Base-by-base conservation (phyloP, 176 grass and related monocot genomes). In the Saccharum spontaneum region DNA sequence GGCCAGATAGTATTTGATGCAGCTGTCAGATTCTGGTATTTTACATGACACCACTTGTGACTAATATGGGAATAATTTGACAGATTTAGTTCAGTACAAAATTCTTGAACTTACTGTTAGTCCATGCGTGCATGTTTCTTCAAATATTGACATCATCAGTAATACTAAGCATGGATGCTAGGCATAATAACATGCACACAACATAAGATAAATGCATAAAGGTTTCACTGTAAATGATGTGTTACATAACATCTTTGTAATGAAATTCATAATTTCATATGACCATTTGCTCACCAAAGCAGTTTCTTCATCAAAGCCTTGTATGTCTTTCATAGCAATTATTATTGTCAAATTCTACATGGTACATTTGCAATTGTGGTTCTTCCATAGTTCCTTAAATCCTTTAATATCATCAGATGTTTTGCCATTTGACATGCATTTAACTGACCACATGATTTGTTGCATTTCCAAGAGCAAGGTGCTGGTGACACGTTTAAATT, bases 211-310 rank as follows among this genome's bases (percentile, higher is more conserved):
- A 43, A 28, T 79, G 16, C 22, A 78, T 68, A 55, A 50, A 39
- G 50, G 10, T 50, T 68, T 52, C 7, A 6, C 12, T 75, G 37
- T 75, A 57, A 73, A 75, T 74, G 30, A 75, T 73, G 61, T 68
- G 26, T 66, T 38, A 75, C 60, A 28, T 89, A 49, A n/a, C 30
- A 85, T 75, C 46, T 80, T 75, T n/a, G 13, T 40, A 83, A 78
- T 39, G 17, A 52, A 83, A 83, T 49, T 60, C 39, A 39, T 40
- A 52, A 83, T 78, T 49, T 60, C 39, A 39, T 40, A 70, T 11
- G 31, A 85, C 46, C 11, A 76, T 38, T 76, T 79, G 1, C 26
- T 69, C 48, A 69, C 39, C 2, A 76, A 81, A 85, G 48, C 4
- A 22, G 2, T 69, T 75, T 38, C 64, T 81, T 89, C 39, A 26